Conservation (phyloP, 208 protist genomes). For the Acanthamoeba lugdunensis region DNA sequence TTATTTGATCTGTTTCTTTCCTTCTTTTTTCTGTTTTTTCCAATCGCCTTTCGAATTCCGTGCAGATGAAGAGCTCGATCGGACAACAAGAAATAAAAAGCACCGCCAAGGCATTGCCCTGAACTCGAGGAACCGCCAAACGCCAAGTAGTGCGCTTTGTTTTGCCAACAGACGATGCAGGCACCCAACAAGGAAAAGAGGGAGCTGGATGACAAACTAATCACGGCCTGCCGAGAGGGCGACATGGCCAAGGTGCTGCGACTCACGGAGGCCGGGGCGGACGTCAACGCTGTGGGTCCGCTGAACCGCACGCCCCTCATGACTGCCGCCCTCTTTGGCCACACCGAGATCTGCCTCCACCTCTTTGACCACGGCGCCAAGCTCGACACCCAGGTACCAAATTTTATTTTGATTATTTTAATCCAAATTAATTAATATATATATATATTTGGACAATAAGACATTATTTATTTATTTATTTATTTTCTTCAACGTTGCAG, state of each 20-base stretch:
- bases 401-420: not conserved
- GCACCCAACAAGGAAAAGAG: not conserved
- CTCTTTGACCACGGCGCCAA: not conserved
- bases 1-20: no score
- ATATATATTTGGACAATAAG: no score
- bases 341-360: constrained; percentile 25
- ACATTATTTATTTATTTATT: not conserved
- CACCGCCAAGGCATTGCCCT: no score
- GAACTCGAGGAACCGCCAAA: no score
- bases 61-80: no score
- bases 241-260: constrained; percentile 7
- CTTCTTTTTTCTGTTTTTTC: no score
- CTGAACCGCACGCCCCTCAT: constrained; percentile 21
- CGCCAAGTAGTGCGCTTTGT: no score
- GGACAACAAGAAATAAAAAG: no score
- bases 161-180: not conserved
- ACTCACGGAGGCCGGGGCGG: not conserved
- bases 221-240: constrained; percentile 18
- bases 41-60: no score
- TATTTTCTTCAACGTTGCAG: not conserved
- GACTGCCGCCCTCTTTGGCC: constrained; percentile 31
- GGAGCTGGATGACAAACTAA: not conserved
- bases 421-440: not conserved
- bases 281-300: constrained; percentile 26
- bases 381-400: not conserved